Base-by-base conservation (phyloP, 2,329 filamentous ascomycete genomes). In the Byssoonygena ceratinophila region DNA sequence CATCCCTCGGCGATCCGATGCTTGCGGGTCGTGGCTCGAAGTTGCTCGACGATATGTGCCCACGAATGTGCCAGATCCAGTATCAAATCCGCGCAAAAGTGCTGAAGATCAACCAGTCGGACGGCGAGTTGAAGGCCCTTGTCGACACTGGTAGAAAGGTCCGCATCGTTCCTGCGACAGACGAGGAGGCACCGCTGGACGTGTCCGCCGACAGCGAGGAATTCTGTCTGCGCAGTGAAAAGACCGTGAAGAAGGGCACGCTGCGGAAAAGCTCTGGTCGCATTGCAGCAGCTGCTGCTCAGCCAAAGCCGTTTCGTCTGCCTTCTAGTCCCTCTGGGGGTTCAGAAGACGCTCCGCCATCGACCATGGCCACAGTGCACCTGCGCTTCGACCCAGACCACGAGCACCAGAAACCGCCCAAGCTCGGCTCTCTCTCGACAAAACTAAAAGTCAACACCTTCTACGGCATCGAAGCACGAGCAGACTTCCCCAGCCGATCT, bases 331-430 rank as follows among this genome's bases (percentile, higher is more conserved):
- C 47, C 14, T 27, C 32, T 16, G 67, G 66, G 0, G 63, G 64
- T 44, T 65, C 67, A 31, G 59, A 68, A 36, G 53, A 61, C 18
- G 61, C 62, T 16, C 63, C 66, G 39, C 71, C 78, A 41, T 75
- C 74, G 20, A 82, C 78, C 0, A 74, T 76, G 59, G 73, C 76
- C 6, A 80, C 72, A 1, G 65, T 83, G 1, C 68, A 76, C 51
- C 66, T 83, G 11, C 77, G 81, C 32, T 84, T 83, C 59, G 81
- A 84, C 55, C 81, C 81, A 1, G 59, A 65, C 3, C 73, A 76
- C 3, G 69, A 74, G 32, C 62, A 64, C 36, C 68, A 72, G 44
- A 59, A 67, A 20, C 80, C 80, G 14, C 81, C 81, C 1, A 68
- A 66, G 32, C 71, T 84, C 1, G 69, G 73, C 41, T 73, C 68